Evolutionary conservation across 2,329 filamentous ascomycete species (phyloP).

Genomic region (Colletotrichum costaricense): DNA sequence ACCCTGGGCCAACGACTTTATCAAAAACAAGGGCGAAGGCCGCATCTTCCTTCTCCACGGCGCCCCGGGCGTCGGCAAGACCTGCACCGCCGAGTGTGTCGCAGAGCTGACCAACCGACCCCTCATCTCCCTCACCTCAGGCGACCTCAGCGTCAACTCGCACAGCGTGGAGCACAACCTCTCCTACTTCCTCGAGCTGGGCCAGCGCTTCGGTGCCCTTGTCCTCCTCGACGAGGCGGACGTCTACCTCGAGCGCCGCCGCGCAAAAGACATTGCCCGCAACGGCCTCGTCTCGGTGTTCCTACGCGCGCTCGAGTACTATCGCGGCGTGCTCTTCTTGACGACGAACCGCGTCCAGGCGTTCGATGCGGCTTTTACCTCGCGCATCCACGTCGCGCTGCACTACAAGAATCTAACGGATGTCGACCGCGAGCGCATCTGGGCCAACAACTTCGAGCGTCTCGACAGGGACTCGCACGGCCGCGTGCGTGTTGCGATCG

Average conservation of each 20-base stretch:
- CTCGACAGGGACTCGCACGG: constrained; percentile 40
- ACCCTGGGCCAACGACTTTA: constrained; percentile 55
- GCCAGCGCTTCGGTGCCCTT: constrained; percentile 61
- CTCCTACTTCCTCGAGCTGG: constrained; percentile 60
- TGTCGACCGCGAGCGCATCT: constrained; percentile 41
- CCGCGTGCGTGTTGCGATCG: constrained; percentile 38
- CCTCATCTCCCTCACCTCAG: constrained; percentile 62
- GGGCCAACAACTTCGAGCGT: constrained; percentile 44
- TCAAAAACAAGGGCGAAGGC: constrained; percentile 55
- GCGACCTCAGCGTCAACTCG: constrained; percentile 56
- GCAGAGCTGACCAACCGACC: constrained; percentile 63
- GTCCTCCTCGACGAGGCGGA: constrained; percentile 70
- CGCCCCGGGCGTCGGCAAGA: constrained; percentile 67
- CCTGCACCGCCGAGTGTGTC: constrained; percentile 66
- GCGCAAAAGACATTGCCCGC: constrained; percentile 53
- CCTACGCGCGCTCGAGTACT: constrained; percentile 63
- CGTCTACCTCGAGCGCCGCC: constrained; percentile 67
- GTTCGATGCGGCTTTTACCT: constrained; percentile 47
- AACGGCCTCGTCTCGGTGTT: constrained; percentile 62
- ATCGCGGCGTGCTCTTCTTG: constrained; percentile 61
- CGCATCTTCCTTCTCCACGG: constrained; percentile 64
- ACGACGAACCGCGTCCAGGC: constrained; percentile 60
- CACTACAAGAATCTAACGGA: constrained; percentile 44
- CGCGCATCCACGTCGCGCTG: constrained; percentile 44
- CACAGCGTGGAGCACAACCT: constrained; percentile 55